phyloP scores from a whole-genome alignment of 208 protist species.

The Herpetomonas samuelpessoai region DNA sequence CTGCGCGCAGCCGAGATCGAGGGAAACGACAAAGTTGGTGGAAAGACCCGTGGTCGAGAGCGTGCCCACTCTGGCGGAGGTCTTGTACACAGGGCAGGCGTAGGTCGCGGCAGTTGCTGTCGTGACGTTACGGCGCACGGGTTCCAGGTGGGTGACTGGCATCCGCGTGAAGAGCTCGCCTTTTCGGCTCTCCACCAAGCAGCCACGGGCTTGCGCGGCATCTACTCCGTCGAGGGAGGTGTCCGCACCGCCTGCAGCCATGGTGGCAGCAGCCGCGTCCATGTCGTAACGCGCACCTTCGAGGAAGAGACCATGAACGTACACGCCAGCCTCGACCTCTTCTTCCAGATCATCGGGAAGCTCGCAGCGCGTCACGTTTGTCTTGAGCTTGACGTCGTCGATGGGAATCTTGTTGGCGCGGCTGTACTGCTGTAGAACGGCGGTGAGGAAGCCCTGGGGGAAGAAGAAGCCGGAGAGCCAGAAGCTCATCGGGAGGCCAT shows the following conservation, averaged over 20 bases:
- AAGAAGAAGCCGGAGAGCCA: conserved; percentile 99
- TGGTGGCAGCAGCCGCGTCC: not conserved
- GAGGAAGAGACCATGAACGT: conserved; percentile 92
- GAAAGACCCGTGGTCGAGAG: conserved; percentile 91
- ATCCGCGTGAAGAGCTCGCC: conserved; percentile 86
- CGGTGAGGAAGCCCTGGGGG: conserved; percentile 94
- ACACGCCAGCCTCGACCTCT: conserved; percentile 70
- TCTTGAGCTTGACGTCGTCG: conserved; percentile 89
- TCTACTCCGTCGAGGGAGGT: too few species aligned
- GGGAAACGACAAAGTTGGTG: conserved; percentile 90
- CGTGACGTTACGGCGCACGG: conserved; percentile 40
- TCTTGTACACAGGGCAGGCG: conserved; percentile 93
- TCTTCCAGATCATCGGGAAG: conserved; percentile 69
- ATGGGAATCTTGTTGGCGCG: conserved; percentile 86
- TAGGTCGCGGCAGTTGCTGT: conserved; percentile 49
- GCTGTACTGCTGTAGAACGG: conserved; percentile 91
- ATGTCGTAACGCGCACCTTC: conserved; percentile 86
- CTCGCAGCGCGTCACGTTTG: conserved; percentile 76
- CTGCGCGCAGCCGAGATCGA: conserved; percentile 58
- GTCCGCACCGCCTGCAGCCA: not conserved
- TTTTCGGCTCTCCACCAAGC: conserved; percentile 76
- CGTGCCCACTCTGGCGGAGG: conserved; percentile 83
- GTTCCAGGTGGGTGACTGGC: conserved; percentile 91
- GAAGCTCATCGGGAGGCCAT: conserved; percentile 90
- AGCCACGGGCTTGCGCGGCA: not conserved